These are phyloP conservation scores for Polytolypa hystricis DNA, from an alignment of 2,329 filamentous ascomycete genomes.

Conservation along the genomic window DNA sequence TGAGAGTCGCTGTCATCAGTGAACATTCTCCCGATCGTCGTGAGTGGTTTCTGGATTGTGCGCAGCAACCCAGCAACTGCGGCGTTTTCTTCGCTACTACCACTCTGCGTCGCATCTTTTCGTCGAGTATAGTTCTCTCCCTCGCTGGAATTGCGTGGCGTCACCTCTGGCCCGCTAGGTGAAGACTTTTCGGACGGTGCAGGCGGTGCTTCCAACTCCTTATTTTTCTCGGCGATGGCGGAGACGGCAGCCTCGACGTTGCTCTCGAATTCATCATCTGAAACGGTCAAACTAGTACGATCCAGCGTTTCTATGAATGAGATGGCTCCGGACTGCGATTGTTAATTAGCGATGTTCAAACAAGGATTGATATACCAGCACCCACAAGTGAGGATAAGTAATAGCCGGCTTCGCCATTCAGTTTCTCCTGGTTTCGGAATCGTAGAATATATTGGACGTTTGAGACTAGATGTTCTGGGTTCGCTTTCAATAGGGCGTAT, in stretches of 20 bases:
- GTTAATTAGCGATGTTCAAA: slow-evolving; percentile 9
- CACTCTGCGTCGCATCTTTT: slow-evolving; percentile 26
- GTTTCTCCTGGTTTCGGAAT: slow-evolving; percentile 94
- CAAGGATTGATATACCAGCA: slow-evolving; percentile 9
- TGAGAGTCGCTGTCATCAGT: slow-evolving; percentile 50
- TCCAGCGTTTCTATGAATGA: slow-evolving; percentile 97
- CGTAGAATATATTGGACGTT: slow-evolving; percentile 97
- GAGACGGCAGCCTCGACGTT: slow-evolving; percentile 96
- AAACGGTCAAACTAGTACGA: slow-evolving; percentile 82
- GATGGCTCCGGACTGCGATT: slow-evolving; percentile 57
- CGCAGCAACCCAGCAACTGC: slow-evolving; percentile 76
- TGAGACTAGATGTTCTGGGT: slow-evolving; percentile 88
- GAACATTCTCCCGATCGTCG: slow-evolving; percentile 89
- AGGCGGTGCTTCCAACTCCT: slow-evolving; percentile 40
- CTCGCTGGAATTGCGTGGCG: slow-evolving; percentile 48
- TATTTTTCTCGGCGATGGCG: slow-evolving; percentile 84
- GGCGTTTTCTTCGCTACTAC: slow-evolving; percentile 58
- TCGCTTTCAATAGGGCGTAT: slow-evolving; percentile 87
- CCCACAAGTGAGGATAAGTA: slow-evolving; percentile 84
- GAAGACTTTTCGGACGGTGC: slow-evolving; percentile 37
- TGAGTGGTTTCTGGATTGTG: slow-evolving; percentile 82
- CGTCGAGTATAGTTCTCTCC: slow-evolving; percentile 42
- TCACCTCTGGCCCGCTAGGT: slow-evolving; percentile 45
- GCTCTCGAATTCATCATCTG: slow-evolving; percentile 87
- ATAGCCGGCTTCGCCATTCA: slow-evolving; percentile 94